Evolutionary conservation across 345 rosid species (phyloP).

Genomic region (Noccaea bulbosa): DNA sequence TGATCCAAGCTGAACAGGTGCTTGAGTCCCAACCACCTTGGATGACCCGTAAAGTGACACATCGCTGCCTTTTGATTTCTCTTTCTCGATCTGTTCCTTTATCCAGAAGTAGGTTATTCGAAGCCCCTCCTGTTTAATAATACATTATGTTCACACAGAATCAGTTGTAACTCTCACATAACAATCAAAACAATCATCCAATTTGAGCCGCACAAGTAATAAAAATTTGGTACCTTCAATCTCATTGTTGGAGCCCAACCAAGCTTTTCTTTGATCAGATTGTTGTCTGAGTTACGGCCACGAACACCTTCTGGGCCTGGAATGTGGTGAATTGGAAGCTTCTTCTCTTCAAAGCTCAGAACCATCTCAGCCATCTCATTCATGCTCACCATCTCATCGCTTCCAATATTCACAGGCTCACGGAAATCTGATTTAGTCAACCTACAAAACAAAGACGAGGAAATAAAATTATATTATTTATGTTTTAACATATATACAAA

Average conservation of each 20-base stretch:
- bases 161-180: neutral
- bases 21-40: slow-evolving; percentile 98
- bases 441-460: slow-evolving; percentile 39
- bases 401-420: slow-evolving; percentile 98
- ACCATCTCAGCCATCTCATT: slow-evolving; percentile 98
- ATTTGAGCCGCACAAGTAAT: neutral
- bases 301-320: slow-evolving; percentile 99
- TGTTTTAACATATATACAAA: neutral
- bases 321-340: slow-evolving; percentile 90
- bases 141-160: slow-evolving; percentile 7
- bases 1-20: slow-evolving; percentile 93
- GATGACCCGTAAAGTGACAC: slow-evolving; percentile 83
- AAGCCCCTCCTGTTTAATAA: slow-evolving; percentile 74
- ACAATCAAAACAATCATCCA: neutral
- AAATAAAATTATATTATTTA: neutral
- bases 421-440: slow-evolving; percentile 97
- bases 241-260: slow-evolving; percentile 99
- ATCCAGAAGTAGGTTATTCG: slow-evolving; percentile 96
- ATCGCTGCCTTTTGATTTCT: slow-evolving; percentile 79
- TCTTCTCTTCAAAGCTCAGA: slow-evolving; percentile 84
- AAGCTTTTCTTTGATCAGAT: slow-evolving; percentile 92
- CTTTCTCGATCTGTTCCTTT: slow-evolving; percentile 93
- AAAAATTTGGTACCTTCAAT: slow-evolving; percentile 63
- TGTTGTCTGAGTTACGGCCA: slow-evolving; percentile 98
- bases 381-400: slow-evolving; percentile 99